phyloP scores from a whole-genome alignment of 2,329 filamentous ascomycete genomes.

The Curvularia eragrostidis region DNA sequence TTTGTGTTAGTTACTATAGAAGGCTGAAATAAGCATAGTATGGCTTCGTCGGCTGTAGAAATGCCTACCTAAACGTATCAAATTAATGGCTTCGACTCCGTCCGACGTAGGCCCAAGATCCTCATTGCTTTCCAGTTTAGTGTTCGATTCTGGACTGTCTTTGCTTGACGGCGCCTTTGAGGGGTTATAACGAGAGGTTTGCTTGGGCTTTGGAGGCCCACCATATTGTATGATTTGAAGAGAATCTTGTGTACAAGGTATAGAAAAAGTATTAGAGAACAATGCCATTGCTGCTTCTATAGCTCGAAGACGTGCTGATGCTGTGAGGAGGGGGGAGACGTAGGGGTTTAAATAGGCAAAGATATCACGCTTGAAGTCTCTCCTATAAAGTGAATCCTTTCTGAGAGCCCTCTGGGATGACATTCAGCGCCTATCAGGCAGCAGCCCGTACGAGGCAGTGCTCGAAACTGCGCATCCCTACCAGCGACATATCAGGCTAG shows the following conservation, averaged over 20 bases:
- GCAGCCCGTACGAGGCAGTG: slow-evolving; percentile 10
- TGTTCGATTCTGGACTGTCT: slow-evolving; percentile 14
- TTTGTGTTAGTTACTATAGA: slow-evolving; percentile 18
- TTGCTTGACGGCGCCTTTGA: slow-evolving; percentile 9
- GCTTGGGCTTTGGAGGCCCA: slow-evolving; percentile 17
- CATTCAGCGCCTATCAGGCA: slow-evolving; percentile 11
- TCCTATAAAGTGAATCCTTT: slow-evolving; percentile 9
- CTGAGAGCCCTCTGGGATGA: slow-evolving; percentile 11
- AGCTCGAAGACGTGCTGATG: slow-evolving; percentile 9
- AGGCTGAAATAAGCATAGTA: slow-evolving; percentile 4
- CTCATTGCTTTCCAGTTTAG: slow-evolving; percentile 10
- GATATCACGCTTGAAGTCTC: slow-evolving; percentile 11
- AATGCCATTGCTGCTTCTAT: slow-evolving; percentile 15
- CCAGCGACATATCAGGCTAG: slow-evolving; percentile 10
- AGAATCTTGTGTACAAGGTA: slow-evolving; percentile 1
- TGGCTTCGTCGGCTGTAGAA: slow-evolving; percentile 13
- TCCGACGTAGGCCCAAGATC: slow-evolving; percentile 10
- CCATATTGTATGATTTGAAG: slow-evolving; percentile 18
- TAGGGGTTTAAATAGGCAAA: slow-evolving; percentile 23
- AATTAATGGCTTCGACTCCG: slow-evolving; percentile 16
- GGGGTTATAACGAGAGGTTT: slow-evolving; percentile 11
- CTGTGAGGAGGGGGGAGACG: slow-evolving; percentile 11
- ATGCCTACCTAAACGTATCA: slow-evolving; percentile 19
- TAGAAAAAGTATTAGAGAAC: slow-evolving; percentile 12
- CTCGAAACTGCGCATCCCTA: slow-evolving; percentile 13